phyloP scores from a whole-genome alignment of 1,139 yeast species.

The Pichia sp. region DNA sequence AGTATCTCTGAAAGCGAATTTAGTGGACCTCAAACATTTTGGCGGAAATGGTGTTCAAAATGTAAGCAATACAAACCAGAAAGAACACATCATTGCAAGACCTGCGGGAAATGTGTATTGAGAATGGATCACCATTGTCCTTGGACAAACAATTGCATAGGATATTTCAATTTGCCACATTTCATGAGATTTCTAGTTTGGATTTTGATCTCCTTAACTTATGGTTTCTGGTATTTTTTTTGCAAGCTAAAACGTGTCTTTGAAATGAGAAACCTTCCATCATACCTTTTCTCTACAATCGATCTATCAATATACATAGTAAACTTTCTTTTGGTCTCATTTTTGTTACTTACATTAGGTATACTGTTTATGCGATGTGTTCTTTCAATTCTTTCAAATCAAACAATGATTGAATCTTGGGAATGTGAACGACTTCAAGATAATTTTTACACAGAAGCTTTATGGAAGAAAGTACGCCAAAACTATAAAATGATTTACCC shows the following conservation, averaged over 20 bases:
- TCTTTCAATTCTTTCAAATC: conserved; percentile 55
- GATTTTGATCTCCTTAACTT: conserved; percentile 53
- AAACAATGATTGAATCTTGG: conserved; percentile 91
- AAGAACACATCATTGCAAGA: conserved; percentile 72
- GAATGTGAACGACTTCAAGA: conserved; percentile 75
- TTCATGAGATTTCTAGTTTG: conserved; percentile 71
- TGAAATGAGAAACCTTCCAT: conserved; percentile 48
- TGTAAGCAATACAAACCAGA: conserved; percentile 66
- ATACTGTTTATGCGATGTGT: conserved; percentile 58
- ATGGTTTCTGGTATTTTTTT: conserved; percentile 39
- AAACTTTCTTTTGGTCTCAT: conserved; percentile 47
- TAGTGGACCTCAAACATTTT: conserved; percentile 23
- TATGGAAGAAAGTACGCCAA: conserved; percentile 44
- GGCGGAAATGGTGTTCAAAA: conserved; percentile 59
- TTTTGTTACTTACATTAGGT: conserved; percentile 53
- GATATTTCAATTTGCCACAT: conserved; percentile 71
- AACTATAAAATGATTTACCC: conserved; percentile 39
- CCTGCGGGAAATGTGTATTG: conserved; percentile 54
- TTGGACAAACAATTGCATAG: conserved; percentile 84
- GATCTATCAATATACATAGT: conserved; percentile 53
- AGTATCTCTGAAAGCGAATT: conserved; percentile 29
- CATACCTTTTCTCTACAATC: conserved; percentile 45
- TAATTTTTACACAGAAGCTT: conserved; percentile 46
- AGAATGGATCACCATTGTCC: conserved; percentile 86
- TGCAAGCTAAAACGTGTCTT: conserved; percentile 42